Evolutionary conservation across 2,329 filamentous ascomycete species (phyloP).

Genomic region (Dothiorella sarmentorum): DNA sequence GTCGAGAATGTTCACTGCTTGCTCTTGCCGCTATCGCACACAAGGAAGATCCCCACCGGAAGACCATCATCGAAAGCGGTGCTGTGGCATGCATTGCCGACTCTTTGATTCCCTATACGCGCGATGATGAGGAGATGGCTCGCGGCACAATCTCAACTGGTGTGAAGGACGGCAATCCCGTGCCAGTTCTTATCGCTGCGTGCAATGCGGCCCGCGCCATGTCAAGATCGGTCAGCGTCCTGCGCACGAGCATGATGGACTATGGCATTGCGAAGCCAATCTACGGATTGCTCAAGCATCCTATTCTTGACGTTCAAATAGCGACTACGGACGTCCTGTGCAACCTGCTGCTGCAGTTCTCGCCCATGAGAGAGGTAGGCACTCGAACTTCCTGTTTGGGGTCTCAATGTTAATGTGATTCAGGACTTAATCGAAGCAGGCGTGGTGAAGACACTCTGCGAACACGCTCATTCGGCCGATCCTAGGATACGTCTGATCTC

Average conservation of each 20-base stretch:
- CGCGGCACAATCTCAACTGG: constrained; percentile 21
- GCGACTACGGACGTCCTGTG: constrained; percentile 80
- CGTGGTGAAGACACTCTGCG: constrained; percentile 72
- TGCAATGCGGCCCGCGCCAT: constrained; percentile 79
- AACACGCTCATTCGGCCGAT: constrained; percentile 78
- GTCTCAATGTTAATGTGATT: constrained; percentile 21
- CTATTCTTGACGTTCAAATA: constrained; percentile 74
- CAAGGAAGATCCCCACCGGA: constrained; percentile 79
- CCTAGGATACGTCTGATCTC: constrained; percentile 79
- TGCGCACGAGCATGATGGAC: constrained; percentile 85
- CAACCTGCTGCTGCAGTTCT: constrained; percentile 84
- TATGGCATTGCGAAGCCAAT: constrained; percentile 75
- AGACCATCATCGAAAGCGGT: constrained; percentile 77
- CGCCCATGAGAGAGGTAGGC: constrained; percentile 82
- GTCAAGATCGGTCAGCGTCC: constrained; percentile 76
- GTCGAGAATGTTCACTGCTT: constrained; percentile 72
- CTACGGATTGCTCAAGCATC: constrained; percentile 69
- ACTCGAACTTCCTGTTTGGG: background rate
- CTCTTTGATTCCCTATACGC: constrained; percentile 61
- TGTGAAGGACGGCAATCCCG: constrained; percentile 70
- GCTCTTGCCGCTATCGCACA: constrained; percentile 79
- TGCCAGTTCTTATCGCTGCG: constrained; percentile 75
- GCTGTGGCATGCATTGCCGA: constrained; percentile 78
- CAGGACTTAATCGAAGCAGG: constrained; percentile 71
- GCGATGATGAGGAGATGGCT: constrained; percentile 24